phyloP scores from a whole-genome alignment of 2,329 filamentous ascomycete genomes.

The Macrophomina tecta region DNA sequence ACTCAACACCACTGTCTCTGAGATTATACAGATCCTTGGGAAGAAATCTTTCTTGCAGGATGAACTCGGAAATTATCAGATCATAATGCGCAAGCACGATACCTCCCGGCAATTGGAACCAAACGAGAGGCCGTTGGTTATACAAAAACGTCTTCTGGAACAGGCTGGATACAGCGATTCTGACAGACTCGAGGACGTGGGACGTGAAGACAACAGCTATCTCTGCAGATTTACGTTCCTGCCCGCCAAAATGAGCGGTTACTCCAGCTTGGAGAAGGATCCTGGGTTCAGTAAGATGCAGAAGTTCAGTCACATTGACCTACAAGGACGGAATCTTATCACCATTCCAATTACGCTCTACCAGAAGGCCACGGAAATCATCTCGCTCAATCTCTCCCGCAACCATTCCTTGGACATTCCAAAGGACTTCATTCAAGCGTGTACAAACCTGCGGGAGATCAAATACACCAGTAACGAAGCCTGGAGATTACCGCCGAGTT shows the following conservation, averaged over 20 bases:
- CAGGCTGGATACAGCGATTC: constrained; percentile 88
- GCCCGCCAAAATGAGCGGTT: constrained; percentile 85
- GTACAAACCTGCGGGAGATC: constrained; percentile 89
- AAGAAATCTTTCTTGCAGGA: constrained; percentile 95
- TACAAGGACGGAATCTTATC: constrained; percentile 86
- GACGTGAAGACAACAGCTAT: constrained; percentile 96
- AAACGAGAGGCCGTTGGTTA: constrained; percentile 81
- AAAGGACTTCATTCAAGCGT: constrained; percentile 94
- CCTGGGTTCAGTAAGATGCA: constrained; percentile 80
- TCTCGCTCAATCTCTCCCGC: constrained; percentile 89
- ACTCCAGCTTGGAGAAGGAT: constrained; percentile 73
- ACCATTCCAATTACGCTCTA: constrained; percentile 96
- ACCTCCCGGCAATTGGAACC: constrained; percentile 80
- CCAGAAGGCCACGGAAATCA: constrained; percentile 88
- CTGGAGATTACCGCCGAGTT: constrained; percentile 79
- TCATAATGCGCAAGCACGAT: constrained; percentile 92
- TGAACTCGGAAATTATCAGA: constrained; percentile 90
- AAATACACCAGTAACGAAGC: constrained; percentile 96
- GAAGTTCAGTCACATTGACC: constrained; percentile 92
- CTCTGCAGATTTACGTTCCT: constrained; percentile 95
- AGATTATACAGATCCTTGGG: constrained; percentile 87
- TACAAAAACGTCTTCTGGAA: constrained; percentile 89
- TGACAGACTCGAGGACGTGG: constrained; percentile 90
- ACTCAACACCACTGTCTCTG: constrained; percentile 81
- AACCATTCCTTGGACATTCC: constrained; percentile 93